Evolutionary conservation across 305 asterid genomes (phyloP), one percentile per base, ranked within the genome.

Genomic region (Nicotiana rustica): DNA sequence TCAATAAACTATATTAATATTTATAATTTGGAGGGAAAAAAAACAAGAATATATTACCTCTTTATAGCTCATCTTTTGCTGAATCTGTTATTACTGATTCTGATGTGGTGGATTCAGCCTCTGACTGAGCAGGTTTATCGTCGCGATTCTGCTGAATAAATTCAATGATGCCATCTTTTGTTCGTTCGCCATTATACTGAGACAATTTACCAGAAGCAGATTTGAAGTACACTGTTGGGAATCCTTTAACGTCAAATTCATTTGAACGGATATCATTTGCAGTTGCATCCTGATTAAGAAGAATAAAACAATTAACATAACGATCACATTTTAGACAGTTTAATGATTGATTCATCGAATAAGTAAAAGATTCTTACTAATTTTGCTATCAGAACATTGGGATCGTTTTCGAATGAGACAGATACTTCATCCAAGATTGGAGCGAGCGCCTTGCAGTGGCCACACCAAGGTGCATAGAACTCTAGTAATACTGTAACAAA

Each of bases 401-500:
- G 88, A 64, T 92, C 92, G 3, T 84, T 84, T 75, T 90, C 82
- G 82, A 86, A 92, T 73, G 91, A 87, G 81, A 89, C 44, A 38
- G 98, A 97, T 65, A 94, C 93, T 89, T 92, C 97, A 41, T 94
- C 97, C 90, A 94, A 83, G 79, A 90, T 91, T 19, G 96, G 98
- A 57, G 94, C 97, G 86, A 94, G 84, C 67, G 84, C 64, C 90
- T 91, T 85, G 96, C 97, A 92, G 86, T 92, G 96, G 84, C 94
- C 95, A 79, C 97, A 94, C 95, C 97, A 92, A 17, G 97, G 97
- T 56, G 96, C 93, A 77, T 94, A 92, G 81, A 94, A 94, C 85
- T 92, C 94, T 3, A 94, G 81, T 62, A 94, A 83, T 84, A 94
- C 97, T 93, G 93, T 65, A 78, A 59, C 47, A 88, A 35, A 7